Evolutionary conservation across 768 basidiomycete species (phyloP), one percentile per base, ranked within the genome.

Genomic region (Clavaria fumosa): DNA sequence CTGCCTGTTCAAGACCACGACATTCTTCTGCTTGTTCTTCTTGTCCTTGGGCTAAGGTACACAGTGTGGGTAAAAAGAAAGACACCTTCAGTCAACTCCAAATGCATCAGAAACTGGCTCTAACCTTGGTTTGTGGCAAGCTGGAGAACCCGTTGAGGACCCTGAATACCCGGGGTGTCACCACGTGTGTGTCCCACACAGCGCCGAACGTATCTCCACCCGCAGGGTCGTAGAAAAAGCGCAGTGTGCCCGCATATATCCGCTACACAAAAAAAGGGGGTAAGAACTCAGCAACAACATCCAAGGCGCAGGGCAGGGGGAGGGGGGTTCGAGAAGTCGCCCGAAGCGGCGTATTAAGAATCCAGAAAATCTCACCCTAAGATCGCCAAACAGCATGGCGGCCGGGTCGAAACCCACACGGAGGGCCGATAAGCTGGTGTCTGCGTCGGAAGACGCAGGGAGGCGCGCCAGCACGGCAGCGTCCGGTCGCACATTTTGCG

Each of bases 121-220:
- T n/a, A n/a, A n/a, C n/a, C n/a, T n/a, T n/a, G n/a, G 54, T 53
- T 7, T 59, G 45, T 7, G 88, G 88, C 12, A 55, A 56, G 39
- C 75, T 73, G 1, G 83, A 86, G 56, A 80, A 93, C 7, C 80
- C 81, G 18, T 81, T 75, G 31, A 90, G 62, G 5, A 88, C 84
- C 43, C 81, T 74, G 63, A 91, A 88, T 4, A 75, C 65, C 32
- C 78, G 61, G 1, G 72, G 56, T 18, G 66, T 59, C 39, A 67
- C 69, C 23, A 85, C 57, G 10, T 62, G 63, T 4, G 85, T 79
- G 48, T 91, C 83, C 86, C 89, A 97, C 2, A 95, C 76, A 1
- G 68, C 76, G 4, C 85, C 90, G 36, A 90, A 78, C 23, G 63
- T 61, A 40, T 71, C 63, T 0, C 90, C 88, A 9, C 95, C 95